A percentile compares a stretch with the other conserved stretches of the same genome.
phyloP scores from a whole-genome alignment of 768 basidiomycete species.

The Suillus ampliporus region DNA sequence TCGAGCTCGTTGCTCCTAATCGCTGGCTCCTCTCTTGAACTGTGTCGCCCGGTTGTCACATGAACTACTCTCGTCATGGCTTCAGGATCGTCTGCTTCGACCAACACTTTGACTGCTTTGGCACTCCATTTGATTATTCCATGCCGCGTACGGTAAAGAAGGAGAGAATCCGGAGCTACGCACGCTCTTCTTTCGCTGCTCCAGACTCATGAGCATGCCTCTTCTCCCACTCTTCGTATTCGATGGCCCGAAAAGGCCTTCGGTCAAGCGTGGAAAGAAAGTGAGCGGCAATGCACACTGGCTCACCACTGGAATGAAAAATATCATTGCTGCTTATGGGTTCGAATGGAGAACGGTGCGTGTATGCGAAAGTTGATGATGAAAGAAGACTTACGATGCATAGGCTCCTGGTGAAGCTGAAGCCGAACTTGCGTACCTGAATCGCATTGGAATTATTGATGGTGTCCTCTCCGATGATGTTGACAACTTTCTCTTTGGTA shows the following conservation, averaged over 20 bases:
- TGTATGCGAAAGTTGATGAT: slow-evolving; percentile 16
- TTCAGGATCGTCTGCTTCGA: no score
- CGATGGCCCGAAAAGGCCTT: slow-evolving; percentile 86
- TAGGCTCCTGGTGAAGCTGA: slow-evolving; percentile 95
- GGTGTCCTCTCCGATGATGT: slow-evolving; percentile 93
- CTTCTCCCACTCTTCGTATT: slow-evolving; percentile 92
- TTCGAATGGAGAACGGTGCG: slow-evolving; percentile 76
- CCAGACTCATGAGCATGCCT: slow-evolving; percentile 74
- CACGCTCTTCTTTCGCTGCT: slow-evolving; percentile 86
- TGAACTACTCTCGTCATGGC: no score
- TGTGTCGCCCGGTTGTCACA: no score
- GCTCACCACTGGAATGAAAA: slow-evolving; percentile 77
- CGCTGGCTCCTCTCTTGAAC: no score
- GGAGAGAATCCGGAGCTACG: slow-evolving; percentile 89
- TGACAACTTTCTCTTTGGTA: slow-evolving; percentile 91
- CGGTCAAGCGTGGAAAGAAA: slow-evolving; percentile 78
- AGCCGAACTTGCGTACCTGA: slow-evolving; percentile 89
- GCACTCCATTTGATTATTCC: slow-evolving; percentile 81
- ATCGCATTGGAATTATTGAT: slow-evolving; percentile 82
- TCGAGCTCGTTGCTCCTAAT: no score
- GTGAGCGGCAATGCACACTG: slow-evolving; percentile 66
- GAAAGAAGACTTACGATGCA: slow-evolving; percentile 37
- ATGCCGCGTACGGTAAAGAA: slow-evolving; percentile 68
- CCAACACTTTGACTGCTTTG: no score
- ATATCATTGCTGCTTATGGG: slow-evolving; percentile 78